Base-by-base conservation (phyloP, 108 stramenopile genomes). In the Skeletonema marinoi region DNA sequence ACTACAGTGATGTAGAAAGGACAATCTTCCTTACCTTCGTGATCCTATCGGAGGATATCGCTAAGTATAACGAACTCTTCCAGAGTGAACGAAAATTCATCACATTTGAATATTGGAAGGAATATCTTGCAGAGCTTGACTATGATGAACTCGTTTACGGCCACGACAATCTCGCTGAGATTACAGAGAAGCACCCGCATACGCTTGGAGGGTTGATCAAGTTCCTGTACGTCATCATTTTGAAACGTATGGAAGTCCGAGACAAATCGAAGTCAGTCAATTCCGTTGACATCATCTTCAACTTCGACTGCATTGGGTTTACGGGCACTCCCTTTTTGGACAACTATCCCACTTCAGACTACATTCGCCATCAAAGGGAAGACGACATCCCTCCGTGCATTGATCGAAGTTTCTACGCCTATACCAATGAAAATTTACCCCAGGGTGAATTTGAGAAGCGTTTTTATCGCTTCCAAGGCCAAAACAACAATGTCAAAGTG, bases 81-180 rank as follows among this genome's bases (percentile, higher is more conserved):
- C 80, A 86, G 42, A 69, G 83, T 12, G 86, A 87, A 50, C 79
- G 86, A 2, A 87, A 87, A 75, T 87, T 87, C 36, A 75, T 87
- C n/a, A 71, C 73, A 19, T 87, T 83, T 61, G 86, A 87, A 80
- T 86, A 87, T 60, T 87, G 78, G 81, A 81, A 80, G 32, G 60
- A 81, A 44, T 56, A 79, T 54, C 48, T 82, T 17, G 32, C 56
- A 1, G 80, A 83, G 51, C 73, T 87, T 42, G 86, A 87, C 66
- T 87, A 75, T 58, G 86, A 87, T 67, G 86, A 87, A 42, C 66
- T 87, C 19, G 86, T 87, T 1, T 87, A 87, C 48, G 86, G 86
- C 25, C 79, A 80, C 42, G 83, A 87, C 59, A 33, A 69, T 4
- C 83, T 87, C 6, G 81, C 79, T 39, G 83, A 87, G 77, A 81